Base-by-base conservation (phyloP, 768 basidiomycete genomes). In the Lepiota brunneoincarnata region DNA sequence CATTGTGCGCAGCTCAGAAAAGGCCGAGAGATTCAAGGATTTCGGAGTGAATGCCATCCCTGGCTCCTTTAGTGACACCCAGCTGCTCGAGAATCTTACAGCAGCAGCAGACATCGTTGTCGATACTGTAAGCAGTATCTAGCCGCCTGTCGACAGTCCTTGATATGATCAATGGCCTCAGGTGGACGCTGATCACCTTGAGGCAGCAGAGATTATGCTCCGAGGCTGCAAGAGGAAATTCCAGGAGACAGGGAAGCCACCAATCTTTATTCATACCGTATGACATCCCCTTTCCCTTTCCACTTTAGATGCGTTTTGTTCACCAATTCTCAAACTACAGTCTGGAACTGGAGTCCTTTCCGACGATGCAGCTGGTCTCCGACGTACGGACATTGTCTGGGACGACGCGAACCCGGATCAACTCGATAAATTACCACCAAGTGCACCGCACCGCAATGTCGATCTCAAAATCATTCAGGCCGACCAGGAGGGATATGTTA, bases 221-320 rank as follows among this genome's bases (percentile, higher is more conserved):
- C 70, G 63, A 11, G 86, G 87, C 1, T 55, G 82, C 63, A 81
- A 78, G 68, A 76, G 71, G 58, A 67, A 73, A 18, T 65, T 75
- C 45, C 68, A 72, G 31, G 61, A 58, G 18, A 77, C 75, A 1
- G 77, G 79, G 2, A 69, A 63, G 2, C 61, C 65, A 1, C 75
- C 83, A 4, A 72, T 74, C 53, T 70, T 82, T 9, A 85, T 89
- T 15, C 82, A 89, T 60, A 86, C 84, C 0, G 86, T 84, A 59
- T 59, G 83, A 66, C 23, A 2, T 20, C 24, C 18, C 17, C n/a
- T 36, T 6, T 18, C 36, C 7, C 31, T 40, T 17, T 3, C 14
- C 21, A 36, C 14, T 55, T 21, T 0, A 18, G 18, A 36, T 23
- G 10, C 10, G 42, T 34, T 12, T 9, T 1, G 12, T 21, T 20